phyloP scores from a whole-genome alignment of 176 grass and related monocot species.

The Musa acuminata region DNA sequence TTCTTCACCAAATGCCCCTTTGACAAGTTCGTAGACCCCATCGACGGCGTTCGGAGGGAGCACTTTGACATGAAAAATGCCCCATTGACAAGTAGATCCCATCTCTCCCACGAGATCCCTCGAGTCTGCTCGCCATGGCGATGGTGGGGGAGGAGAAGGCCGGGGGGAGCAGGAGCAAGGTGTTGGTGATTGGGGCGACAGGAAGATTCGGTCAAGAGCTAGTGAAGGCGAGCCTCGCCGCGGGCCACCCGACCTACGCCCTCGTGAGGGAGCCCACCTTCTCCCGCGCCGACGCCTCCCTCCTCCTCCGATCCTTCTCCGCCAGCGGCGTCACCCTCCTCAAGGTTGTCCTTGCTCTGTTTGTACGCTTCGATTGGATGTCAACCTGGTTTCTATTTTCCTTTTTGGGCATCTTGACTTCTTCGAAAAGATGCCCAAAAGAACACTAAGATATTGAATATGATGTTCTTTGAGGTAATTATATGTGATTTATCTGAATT shows the following conservation, averaged over 20 bases:
- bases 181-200: slow-evolving; percentile 73
- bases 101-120: too few relatives aligned
- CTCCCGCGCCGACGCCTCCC: slow-evolving; percentile 1
- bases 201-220: slow-evolving; percentile 51
- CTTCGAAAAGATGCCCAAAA: too few relatives aligned
- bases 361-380: background rate
- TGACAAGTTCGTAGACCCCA: too few relatives aligned
- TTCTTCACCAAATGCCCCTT: too few relatives aligned
- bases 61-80: too few relatives aligned
- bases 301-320: slow-evolving; percentile 42
- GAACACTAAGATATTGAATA: too few relatives aligned
- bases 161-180: slow-evolving; percentile 39
- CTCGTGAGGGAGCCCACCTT: slow-evolving; percentile 41
- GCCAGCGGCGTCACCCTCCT: slow-evolving; percentile 46
- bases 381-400: background rate
- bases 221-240: slow-evolving; percentile 48
- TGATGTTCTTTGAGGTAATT: too few relatives aligned
- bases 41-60: too few relatives aligned
- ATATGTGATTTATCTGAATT: too few relatives aligned
- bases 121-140: background rate
- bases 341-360: slow-evolving; percentile 26
- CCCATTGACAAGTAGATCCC: too few relatives aligned
- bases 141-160: slow-evolving; percentile 14
- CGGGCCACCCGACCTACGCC: slow-evolving; percentile 51
- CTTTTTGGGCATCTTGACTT: too few relatives aligned